phyloP scores from a whole-genome alignment of 2,329 filamentous ascomycete genomes.

The Mycosphaerella arachidis region DNA sequence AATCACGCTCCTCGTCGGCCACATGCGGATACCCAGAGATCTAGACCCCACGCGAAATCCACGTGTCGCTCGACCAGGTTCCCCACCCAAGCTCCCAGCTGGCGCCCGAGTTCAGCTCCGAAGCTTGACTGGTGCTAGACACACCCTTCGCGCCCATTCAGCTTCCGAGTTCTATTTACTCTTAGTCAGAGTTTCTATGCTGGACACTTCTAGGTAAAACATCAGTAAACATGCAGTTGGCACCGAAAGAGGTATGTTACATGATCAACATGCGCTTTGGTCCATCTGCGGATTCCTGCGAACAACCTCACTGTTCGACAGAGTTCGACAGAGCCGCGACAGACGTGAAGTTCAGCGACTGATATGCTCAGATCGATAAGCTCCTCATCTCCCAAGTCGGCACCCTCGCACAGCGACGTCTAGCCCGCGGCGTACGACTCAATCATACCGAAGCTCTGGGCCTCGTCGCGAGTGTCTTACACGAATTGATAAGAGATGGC shows the following conservation, averaged over 20 bases:
- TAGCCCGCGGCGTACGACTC: slow-evolving; percentile 80
- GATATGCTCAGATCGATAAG: slow-evolving; percentile 73
- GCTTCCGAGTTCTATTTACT: background rate
- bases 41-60: background rate
- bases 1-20: background rate
- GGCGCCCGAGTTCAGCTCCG: background rate
- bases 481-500: slow-evolving; percentile 97
- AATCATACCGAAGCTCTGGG: slow-evolving; percentile 86
- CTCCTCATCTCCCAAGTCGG: slow-evolving; percentile 87
- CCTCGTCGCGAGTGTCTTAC: slow-evolving; percentile 80
- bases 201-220: background rate
- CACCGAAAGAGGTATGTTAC: slow-evolving; percentile 32
- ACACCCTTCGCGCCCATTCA: background rate
- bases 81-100: background rate
- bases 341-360: background rate
- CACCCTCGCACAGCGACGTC: slow-evolving; percentile 76
- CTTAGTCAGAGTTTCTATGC: slow-evolving; percentile 4
- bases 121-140: background rate
- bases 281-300: background rate
- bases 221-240: slow-evolving; percentile 33
- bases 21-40: background rate
- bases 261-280: background rate
- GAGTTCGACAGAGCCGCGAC: background rate
- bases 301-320: background rate
- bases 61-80: too few relatives aligned